Evolutionary conservation across 139 green algal genomes (phyloP), one percentile per base, ranked within the genome.

Genomic region (Chlorella vulgaris): DNA sequence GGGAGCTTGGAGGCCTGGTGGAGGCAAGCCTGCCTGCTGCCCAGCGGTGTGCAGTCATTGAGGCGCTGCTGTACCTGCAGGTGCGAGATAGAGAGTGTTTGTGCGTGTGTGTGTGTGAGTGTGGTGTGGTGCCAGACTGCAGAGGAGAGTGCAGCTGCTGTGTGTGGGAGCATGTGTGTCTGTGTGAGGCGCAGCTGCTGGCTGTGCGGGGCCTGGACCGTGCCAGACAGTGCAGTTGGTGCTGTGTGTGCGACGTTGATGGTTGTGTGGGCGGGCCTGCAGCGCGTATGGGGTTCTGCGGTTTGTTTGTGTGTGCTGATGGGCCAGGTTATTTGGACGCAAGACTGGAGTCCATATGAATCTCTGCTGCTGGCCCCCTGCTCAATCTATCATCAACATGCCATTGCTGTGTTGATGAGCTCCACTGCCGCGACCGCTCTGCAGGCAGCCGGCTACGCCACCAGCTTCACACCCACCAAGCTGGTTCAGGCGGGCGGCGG

Each of bases 51-150:
- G 77, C 81, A 55, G 83, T 80, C 47, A 75, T 93, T 51, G 81
- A 93, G 58, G 90, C 84, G 3, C 73, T 93, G 26, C 80, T 93
- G 42, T 93, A 88, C 84, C 62, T 89, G 22, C 88, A 92, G 88
- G 86, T 85, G 19, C 31, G 70, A 51, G 35, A 21, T 36, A n/a
- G n/a, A n/a, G n/a, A n/a, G n/a, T 60, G 67, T 55, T 35, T 55
- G 38, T 70, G 63, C 3, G 7, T 73, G 65, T 31, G 65, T 73
- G 15, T 73, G 55, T 15, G 18, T 28, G 55, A 21, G n/a, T 28
- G 55, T 8, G 55, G 55, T 65, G 55, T 29, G 55, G 47, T 58
- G 15, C 47, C n/a, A n/a, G n/a, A n/a, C n/a, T n/a, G n/a, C n/a
- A n/a, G n/a, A n/a, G n/a, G n/a, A n/a, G n/a, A n/a, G n/a, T n/a